Base-by-base conservation (phyloP, 768 basidiomycete species). In the Lactarius akahatsu region DNA sequence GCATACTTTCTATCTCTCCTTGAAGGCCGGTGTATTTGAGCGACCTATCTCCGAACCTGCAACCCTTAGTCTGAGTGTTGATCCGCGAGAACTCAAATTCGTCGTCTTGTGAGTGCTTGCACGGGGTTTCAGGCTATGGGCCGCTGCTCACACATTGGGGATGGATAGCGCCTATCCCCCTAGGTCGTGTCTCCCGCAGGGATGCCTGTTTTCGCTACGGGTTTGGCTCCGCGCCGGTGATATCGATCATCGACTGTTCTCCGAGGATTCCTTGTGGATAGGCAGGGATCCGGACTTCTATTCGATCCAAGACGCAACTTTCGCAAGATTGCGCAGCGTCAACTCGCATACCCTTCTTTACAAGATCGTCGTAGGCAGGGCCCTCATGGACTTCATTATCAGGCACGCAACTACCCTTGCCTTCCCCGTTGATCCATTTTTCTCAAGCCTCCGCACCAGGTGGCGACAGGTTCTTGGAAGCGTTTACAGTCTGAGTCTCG, bases 211-310 rank as follows among this genome's bases (percentile, higher is more conserved):
- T 76, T 81, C 83, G 18, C 76, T 88, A 26, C 85, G 88, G 0
- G 84, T 88, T 23, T 90, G 88, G 87, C 76, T 89, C 54, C 80
- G 84, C 16, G 80, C 80, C 6, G 81, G 81, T 38, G 80, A 78
- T n/a, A 75, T 85, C 43, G 85, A 89, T 63, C 88, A 88, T 66
- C 82, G 86, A 41, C 63, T 89, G 54, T 89, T 90, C 70, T 81
- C 81, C 41, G 85, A 85, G 23, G 85, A 87, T 69, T 85, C 87
- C 32, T 72, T 89, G 32, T 89, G 86, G 86, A 76, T 89, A 15
- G 87, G 85, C 20, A 84, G 79, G 71, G 86, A 90, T 71, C 85
- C 85, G 5, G 86, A 89, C 71, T 89, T 90, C 72, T 74, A 77
- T 54, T 77, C 82, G 2, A 83, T 90, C 52, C 76, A 77, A 23